Evolutionary conservation across 805 yeast genomes (phyloP).

Genomic region (Pichia sporocuriosa): DNA sequence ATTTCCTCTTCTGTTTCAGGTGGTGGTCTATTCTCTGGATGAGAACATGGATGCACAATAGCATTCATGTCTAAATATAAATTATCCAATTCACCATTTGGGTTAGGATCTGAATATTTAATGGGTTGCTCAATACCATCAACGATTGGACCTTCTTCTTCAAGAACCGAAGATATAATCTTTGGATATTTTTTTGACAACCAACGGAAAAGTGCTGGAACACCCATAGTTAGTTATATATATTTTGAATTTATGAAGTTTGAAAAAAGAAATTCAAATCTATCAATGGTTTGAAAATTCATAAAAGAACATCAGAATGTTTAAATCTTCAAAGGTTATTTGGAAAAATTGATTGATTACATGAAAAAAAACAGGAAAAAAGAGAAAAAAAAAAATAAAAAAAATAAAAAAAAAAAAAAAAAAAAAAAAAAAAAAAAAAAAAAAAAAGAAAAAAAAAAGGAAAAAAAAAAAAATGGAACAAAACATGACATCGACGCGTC

Average conservation of each 20-base stretch:
- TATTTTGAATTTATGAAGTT: neutral
- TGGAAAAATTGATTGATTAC: no score
- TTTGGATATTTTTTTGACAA: slow-evolving; percentile 88
- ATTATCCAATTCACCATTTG: slow-evolving; percentile 94
- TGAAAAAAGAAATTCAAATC: neutral
- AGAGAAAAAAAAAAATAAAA: no score
- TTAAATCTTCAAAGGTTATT: no score
- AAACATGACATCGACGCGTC: neutral
- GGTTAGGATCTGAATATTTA: slow-evolving; percentile 69
- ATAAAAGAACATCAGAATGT: no score
- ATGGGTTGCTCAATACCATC: slow-evolving; percentile 62
- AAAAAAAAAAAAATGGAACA: neutral
- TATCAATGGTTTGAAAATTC: no score
- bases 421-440: neutral
- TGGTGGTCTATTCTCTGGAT: slow-evolving; percentile 93
- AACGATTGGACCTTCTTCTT: slow-evolving; percentile 53
- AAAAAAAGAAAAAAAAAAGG: neutral
- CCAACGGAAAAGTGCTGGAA: slow-evolving; percentile 98
- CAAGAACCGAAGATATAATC: slow-evolving; percentile 84
- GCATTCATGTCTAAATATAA: slow-evolving; percentile 97
- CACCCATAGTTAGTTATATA: slow-evolving; percentile 58
- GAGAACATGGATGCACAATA: slow-evolving; percentile 98
- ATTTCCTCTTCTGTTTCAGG: slow-evolving; percentile 96
- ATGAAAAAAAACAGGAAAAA: no score
- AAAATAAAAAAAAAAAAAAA: no score